Evolutionary conservation across 1,284 basidiomycete species (phyloP).

Genomic region (Sanghuangporus sanghuang): DNA sequence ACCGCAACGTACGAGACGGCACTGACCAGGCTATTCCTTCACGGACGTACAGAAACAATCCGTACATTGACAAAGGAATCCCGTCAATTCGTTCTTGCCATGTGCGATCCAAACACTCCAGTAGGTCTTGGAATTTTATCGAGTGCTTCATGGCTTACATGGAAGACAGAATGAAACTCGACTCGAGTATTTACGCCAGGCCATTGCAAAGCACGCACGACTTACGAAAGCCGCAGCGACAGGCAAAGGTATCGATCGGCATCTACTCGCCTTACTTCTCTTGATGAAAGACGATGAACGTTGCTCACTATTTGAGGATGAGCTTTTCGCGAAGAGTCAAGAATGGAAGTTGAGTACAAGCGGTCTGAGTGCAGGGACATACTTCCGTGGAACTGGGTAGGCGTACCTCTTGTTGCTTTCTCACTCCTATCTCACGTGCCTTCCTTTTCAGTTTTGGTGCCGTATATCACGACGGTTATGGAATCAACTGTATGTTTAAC

Average conservation of each 20-base stretch:
- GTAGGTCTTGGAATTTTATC: constrained; percentile 31
- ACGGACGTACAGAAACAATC: constrained; percentile 92
- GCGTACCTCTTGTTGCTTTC: constrained; percentile 24
- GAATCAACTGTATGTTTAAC: constrained; percentile 76
- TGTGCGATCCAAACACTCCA: constrained; percentile 50
- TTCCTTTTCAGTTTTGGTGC: constrained; percentile 61
- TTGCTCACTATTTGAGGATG: constrained; percentile 68
- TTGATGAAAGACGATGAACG: constrained; percentile 49
- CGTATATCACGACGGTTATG: constrained; percentile 80
- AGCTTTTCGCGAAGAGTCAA: constrained; percentile 72
- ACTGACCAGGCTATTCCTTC: constrained; percentile 85
- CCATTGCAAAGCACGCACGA: constrained; percentile 68
- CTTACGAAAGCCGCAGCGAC: constrained; percentile 79
- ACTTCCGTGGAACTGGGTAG: constrained; percentile 88
- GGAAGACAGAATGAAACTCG: constrained; percentile 37
- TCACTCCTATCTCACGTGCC: constrained; percentile 4
- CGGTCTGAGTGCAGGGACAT: constrained; percentile 80
- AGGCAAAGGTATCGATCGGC: constrained; percentile 88
- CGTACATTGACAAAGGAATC: constrained; percentile 76
- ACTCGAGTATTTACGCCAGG: constrained; percentile 56
- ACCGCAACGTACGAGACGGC: constrained; percentile 96
- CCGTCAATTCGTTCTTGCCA: constrained; percentile 74
- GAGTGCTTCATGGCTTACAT: background rate
- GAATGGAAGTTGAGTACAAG: constrained; percentile 93
- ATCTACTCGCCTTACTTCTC: constrained; percentile 81